phyloP scores from a whole-genome alignment of 345 rosid species.

The Populus nigra region DNA sequence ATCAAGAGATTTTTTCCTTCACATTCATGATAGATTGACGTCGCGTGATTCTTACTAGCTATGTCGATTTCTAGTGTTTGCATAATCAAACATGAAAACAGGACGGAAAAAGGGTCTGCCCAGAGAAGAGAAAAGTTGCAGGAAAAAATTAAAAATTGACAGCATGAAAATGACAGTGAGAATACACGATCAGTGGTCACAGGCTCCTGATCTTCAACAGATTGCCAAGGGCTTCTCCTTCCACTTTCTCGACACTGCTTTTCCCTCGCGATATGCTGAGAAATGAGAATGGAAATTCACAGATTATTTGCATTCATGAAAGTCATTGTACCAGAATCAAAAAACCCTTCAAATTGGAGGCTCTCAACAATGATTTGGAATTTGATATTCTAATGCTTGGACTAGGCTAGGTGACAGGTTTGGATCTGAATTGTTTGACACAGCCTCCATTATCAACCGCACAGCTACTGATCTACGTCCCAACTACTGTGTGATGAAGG shows the following conservation, averaged over 20 bases:
- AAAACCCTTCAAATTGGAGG: neutral
- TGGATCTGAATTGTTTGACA: too few species aligned
- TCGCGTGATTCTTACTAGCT: too few species aligned
- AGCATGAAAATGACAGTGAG: neutral
- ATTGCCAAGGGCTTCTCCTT: neutral
- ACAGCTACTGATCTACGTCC: too few species aligned
- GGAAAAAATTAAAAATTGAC: too few species aligned
- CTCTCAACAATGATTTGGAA: neutral
- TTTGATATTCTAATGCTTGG: neutral
- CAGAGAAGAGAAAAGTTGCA: neutral
- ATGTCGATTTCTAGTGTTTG: neutral
- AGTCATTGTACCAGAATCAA: neutral
- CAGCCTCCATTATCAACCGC: too few species aligned
- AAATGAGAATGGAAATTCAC: neutral
- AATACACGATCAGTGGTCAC: neutral
- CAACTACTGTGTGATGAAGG: neutral
- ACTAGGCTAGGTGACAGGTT: too few species aligned
- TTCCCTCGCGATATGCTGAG: neutral
- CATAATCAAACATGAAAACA: neutral
- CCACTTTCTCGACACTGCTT: neutral
- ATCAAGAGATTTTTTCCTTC: neutral
- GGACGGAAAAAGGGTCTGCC: neutral
- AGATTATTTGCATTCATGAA: neutral
- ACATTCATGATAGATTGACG: neutral
- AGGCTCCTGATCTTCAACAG: neutral